A percentile compares a stretch with the other conserved stretches of the same genome.
These are phyloP conservation scores for Fusarium sublunatum DNA, from an alignment of 2,329 filamentous ascomycete species.

Conservation along the genomic window DNA sequence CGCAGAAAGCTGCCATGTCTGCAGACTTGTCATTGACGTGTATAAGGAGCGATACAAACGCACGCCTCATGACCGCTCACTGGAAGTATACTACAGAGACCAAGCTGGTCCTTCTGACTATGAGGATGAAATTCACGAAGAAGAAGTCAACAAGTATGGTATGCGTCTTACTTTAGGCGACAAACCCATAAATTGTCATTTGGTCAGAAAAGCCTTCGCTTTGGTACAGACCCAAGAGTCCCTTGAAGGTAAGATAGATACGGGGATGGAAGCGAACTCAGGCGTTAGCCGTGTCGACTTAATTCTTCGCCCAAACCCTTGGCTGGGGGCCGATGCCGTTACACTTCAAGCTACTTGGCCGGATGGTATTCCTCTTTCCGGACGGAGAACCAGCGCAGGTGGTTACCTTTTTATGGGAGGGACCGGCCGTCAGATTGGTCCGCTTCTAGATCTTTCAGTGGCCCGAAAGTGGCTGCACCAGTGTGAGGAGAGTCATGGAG, in stretches of 20 bases:
- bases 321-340: background rate
- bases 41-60: conserved; percentile 12
- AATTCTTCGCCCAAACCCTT: conserved; percentile 10
- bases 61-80: background rate
- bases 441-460: conserved; percentile 1
- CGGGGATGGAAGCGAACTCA: no score
- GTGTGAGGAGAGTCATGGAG: conserved; percentile 19
- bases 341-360: conserved; percentile 16
- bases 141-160: conserved; percentile 8
- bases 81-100: background rate
- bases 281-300: background rate
- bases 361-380: background rate
- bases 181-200: background rate
- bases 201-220: background rate
- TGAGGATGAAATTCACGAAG: background rate
- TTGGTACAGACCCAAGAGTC: no score
- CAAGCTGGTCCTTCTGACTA: background rate
- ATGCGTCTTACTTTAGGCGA: conserved; percentile 4
- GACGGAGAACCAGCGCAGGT: background rate
- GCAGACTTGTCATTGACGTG: conserved; percentile 5
- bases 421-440: conserved; percentile 3
- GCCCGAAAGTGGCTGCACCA: conserved; percentile 12
- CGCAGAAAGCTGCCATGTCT: conserved; percentile 3
- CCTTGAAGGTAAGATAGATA: no score
- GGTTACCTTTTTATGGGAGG: background rate